These are phyloP conservation scores for Endogone sp. DNA, from an alignment of 192 early-diverging fungal genomes.

Conservation along the genomic window DNA sequence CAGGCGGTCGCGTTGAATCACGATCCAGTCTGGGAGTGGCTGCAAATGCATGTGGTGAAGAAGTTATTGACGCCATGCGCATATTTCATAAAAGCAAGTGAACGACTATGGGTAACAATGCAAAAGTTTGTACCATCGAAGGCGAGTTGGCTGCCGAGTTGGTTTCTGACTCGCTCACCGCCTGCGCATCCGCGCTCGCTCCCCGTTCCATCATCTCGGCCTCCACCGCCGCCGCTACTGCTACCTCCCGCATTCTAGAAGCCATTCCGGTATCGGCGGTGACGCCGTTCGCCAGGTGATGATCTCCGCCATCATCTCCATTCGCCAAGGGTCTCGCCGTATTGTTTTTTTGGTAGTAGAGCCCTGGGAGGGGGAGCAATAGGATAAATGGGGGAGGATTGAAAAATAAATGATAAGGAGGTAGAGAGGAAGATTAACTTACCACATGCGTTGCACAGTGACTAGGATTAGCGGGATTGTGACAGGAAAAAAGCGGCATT, in stretches of 20 bases:
- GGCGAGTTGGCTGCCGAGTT: background rate
- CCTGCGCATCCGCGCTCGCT: background rate
- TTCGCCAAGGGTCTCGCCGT: background rate
- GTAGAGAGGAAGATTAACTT: background rate
- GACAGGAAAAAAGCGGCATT: background rate
- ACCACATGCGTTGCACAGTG: background rate
- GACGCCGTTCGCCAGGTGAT: too few species aligned
- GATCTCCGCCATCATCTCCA: background rate
- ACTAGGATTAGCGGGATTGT: background rate
- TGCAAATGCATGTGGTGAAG: background rate
- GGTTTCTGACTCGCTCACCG: background rate
- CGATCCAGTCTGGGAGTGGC: constrained; percentile 10
- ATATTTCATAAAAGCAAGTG: too few species aligned
- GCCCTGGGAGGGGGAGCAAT: background rate
- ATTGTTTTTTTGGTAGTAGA: background rate
- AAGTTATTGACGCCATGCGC: too few species aligned
- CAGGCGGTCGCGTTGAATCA: constrained; percentile 3
- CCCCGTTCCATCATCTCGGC: background rate
- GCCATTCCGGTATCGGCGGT: too few species aligned
- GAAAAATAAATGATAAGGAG: background rate
- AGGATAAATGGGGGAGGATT: background rate
- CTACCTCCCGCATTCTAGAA: too few species aligned
- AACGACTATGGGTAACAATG: too few species aligned
- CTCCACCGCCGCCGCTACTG: too few species aligned
- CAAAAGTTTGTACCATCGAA: background rate